Conservation (phyloP, 306 rosid species). For the Datisca glomerata region DNA sequence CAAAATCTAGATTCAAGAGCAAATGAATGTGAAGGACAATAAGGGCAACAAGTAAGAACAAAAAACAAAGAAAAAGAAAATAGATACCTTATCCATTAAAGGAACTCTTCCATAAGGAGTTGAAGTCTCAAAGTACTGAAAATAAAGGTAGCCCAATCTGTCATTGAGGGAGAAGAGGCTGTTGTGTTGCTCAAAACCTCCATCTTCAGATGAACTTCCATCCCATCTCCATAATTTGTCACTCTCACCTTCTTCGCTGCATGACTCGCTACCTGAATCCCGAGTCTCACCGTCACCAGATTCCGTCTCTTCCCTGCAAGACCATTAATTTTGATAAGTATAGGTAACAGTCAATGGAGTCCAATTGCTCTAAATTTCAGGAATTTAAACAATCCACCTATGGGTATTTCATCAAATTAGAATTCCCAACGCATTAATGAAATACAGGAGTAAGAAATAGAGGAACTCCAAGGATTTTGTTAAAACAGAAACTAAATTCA, state of each 20-base stretch:
- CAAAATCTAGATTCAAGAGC: background rate
- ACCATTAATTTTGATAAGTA: background rate
- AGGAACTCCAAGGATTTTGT: too few relatives aligned
- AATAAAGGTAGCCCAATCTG: slow-evolving; percentile 63
- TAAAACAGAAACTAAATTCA: too few relatives aligned
- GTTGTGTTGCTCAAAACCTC: slow-evolving; percentile 65
- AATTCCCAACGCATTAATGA: too few relatives aligned
- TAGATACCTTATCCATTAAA: slow-evolving; percentile 75
- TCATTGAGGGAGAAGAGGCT: slow-evolving; percentile 35
- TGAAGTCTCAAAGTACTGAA: slow-evolving; percentile 82
- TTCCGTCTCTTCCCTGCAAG: slow-evolving; percentile 64
- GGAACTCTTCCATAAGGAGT: slow-evolving; percentile 96
- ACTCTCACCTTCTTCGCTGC: slow-evolving; percentile 69
- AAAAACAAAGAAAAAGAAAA: background rate
- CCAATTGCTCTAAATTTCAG: too few relatives aligned
- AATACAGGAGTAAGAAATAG: too few relatives aligned
- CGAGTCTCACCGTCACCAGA: slow-evolving; percentile 66
- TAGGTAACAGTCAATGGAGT: too few relatives aligned
- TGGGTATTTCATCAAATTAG: too few relatives aligned
- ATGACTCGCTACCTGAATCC: slow-evolving; percentile 69
- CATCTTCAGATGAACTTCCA: slow-evolving; percentile 76
- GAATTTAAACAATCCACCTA: too few relatives aligned
- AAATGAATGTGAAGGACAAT: background rate
- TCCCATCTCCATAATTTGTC: slow-evolving; percentile 87
- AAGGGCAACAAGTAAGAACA: too few relatives aligned